phyloP scores from a whole-genome alignment of 495 filamentous ascomycete species.

The Xylaria telfairii region DNA sequence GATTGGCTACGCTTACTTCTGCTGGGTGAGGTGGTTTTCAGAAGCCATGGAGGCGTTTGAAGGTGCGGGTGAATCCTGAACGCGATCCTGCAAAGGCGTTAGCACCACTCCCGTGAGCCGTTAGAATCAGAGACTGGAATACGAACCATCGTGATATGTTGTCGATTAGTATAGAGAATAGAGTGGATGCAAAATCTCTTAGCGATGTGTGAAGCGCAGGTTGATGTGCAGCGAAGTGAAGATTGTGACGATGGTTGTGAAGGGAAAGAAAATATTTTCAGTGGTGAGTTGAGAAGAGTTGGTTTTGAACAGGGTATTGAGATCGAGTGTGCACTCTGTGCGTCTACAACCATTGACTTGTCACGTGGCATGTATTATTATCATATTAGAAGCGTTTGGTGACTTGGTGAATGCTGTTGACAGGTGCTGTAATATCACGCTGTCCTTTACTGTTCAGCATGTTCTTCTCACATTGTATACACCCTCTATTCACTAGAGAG shows the following conservation, averaged over 20 bases:
- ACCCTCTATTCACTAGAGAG: background rate
- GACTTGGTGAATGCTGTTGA: background rate
- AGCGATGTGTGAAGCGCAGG: background rate
- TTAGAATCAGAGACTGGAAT: background rate
- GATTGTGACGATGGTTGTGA: background rate
- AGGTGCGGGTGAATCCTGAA: background rate
- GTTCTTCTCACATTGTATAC: background rate
- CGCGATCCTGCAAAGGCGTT: background rate
- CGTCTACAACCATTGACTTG: background rate
- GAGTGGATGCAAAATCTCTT: background rate
- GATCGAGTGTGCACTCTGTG: background rate
- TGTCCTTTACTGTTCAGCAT: background rate
- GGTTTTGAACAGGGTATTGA: background rate
- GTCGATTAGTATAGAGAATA: background rate
- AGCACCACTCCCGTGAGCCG: background rate
- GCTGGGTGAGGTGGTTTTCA: background rate
- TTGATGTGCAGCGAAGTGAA: background rate
- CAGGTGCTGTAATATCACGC: background rate
- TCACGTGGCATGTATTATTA: background rate
- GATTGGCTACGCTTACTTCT: background rate
- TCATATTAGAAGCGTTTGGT: background rate
- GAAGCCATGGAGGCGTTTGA: background rate
- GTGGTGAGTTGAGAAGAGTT: background rate
- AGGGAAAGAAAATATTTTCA: background rate
- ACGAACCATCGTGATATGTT: background rate